Evolutionary conservation across 345 rosid species (phyloP).

Genomic region (Erodium maritimum): DNA sequence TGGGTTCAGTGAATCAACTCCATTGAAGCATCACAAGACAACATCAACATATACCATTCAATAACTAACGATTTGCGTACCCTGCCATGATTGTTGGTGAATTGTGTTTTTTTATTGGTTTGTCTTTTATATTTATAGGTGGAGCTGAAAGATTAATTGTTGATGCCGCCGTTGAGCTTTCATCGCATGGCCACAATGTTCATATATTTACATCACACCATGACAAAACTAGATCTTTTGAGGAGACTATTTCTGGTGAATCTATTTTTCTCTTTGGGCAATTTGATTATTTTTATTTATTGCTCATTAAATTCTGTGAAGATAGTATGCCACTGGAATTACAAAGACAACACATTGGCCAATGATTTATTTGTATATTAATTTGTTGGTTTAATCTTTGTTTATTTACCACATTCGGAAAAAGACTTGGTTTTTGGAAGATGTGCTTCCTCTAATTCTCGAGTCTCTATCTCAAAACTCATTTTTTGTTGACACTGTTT

Average conservation of each 20-base stretch:
- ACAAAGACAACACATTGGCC: background rate
- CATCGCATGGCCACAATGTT: slow-evolving; percentile 66
- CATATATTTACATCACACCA: slow-evolving; percentile 86
- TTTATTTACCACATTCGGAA: background rate
- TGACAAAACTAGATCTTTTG: slow-evolving; percentile 73
- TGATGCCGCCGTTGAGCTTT: slow-evolving; percentile 87
- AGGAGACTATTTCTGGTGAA: slow-evolving; percentile 74
- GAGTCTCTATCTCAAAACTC: background rate
- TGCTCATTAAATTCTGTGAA: background rate
- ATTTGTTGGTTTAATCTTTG: background rate
- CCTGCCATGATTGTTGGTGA: background rate
- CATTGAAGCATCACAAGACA: background rate
- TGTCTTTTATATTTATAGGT: slow-evolving; percentile 27
- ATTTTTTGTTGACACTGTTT: background rate
- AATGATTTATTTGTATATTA: background rate
- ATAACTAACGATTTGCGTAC: background rate
- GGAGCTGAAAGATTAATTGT: slow-evolving; percentile 95
- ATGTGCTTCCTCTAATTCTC: background rate
- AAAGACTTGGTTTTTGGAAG: slow-evolving; percentile 6
- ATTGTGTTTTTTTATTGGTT: background rate
- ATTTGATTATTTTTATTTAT: background rate
- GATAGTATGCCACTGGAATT: background rate
- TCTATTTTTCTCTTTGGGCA: background rate
- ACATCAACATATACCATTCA: background rate
- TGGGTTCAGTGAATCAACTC: background rate